A percentile compares a stretch with the other conserved stretches of the same genome.
These are phyloP conservation scores for Penicillium sp. DNA, from an alignment of 2,329 filamentous ascomycete genomes.

Conservation along the genomic window DNA sequence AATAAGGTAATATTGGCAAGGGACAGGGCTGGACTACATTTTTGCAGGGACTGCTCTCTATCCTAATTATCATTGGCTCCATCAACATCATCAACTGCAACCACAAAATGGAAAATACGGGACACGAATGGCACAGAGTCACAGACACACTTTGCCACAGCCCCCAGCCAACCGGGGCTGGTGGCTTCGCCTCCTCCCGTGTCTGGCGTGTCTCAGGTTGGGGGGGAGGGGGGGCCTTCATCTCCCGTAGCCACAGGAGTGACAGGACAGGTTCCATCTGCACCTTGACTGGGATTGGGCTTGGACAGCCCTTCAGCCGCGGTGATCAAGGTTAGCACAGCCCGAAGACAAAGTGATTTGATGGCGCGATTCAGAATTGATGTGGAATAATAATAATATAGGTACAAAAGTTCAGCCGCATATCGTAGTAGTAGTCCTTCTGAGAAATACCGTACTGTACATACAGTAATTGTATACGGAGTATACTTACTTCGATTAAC, in stretches of 20 bases:
- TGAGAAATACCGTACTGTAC: no score
- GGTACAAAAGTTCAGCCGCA: background rate
- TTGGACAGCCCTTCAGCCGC: background rate
- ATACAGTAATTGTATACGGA: no score
- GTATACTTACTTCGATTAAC: no score
- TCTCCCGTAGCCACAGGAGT: no score
- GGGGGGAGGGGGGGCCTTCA: background rate
- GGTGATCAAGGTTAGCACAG: background rate
- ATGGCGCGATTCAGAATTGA: background rate
- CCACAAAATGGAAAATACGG: background rate
- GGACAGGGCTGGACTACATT: background rate
- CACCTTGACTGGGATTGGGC: background rate
- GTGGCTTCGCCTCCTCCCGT: constrained; percentile 9
- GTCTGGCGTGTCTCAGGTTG: constrained; percentile 12
- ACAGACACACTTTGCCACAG: constrained; percentile 4
- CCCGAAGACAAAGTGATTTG: background rate
- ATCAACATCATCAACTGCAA: background rate
- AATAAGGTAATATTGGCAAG: background rate
- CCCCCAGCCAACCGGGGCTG: constrained; percentile 4
- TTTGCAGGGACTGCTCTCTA: no score
- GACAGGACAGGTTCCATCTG: background rate
- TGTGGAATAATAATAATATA: no score
- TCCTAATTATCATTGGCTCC: background rate
- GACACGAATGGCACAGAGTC: background rate
- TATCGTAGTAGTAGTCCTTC: background rate